Evolutionary conservation across 306 rosid genomes (phyloP), one percentile per base, ranked within the genome.

Genomic region (Vicia faba): DNA sequence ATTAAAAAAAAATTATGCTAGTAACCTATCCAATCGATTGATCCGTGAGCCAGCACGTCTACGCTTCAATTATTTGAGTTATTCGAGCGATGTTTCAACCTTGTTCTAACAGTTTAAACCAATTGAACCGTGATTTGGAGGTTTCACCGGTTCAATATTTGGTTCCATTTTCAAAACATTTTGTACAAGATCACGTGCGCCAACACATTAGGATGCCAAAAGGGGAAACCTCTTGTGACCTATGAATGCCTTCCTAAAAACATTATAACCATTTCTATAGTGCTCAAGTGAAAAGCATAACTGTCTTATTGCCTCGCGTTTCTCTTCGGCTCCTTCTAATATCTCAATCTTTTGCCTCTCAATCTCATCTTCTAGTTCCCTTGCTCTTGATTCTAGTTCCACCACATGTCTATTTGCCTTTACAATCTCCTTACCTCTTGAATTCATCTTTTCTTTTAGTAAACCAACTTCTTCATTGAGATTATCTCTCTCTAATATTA

Each of bases 261-360:
- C 56, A 26, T 75, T 54, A 67, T 90, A 86, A 14, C 72, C 82
- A 50, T 74, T 73, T 76, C 92, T 82, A 50, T 90, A 95, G 60
- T 95, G 96, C 57, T 90, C 97, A 10, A 95, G 76, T 35, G 97
- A 86, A 72, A 86, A 79, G 63, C 99, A 90, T 49, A 95, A 78
- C 69, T 95, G 99, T 81, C 99, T 70, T 82, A 95, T 95, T 15
- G 75, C 99, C 77, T 95, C 99, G 41, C 99, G 81, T 73, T 95
- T 95, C 81, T 76, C 96, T 75, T 90, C 97, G 13, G 90, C 96
- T 61, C 86, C 84, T 68, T 88, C 87, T 26, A 68, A 23, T 25
- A 95, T 90, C 56, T 50, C 68, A 16, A 7, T 68, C 76, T 69
- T 86, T 73, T 83, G 90, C 74, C 79, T 88, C 81, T 90, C 85